These are phyloP conservation scores for Hyphopichia pseudoburtonii DNA, from an alignment of 1,139 yeast genomes.

Conservation along the genomic window DNA sequence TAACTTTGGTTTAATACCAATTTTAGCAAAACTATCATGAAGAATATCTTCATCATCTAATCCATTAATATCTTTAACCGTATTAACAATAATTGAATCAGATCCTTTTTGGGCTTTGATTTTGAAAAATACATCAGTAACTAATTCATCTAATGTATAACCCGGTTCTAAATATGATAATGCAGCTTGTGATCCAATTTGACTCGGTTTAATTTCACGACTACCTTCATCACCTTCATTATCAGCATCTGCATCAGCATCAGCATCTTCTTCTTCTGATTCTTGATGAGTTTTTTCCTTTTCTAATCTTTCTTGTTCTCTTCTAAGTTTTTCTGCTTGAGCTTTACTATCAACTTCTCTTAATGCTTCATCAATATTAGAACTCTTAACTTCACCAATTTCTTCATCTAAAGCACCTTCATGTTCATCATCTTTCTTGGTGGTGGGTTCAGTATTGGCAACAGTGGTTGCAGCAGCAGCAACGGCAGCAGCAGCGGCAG, in stretches of 20 bases:
- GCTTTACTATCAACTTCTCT: constrained; percentile 5
- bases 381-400: constrained; percentile 36
- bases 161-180: constrained; percentile 10
- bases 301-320: constrained; percentile 8
- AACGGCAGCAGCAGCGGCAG: neutral
- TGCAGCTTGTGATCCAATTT: constrained; percentile 3
- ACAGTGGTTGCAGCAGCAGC: neutral
- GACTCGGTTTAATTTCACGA: neutral
- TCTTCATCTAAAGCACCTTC: constrained; percentile 38
- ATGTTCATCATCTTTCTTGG: neutral
- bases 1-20: constrained; percentile 26
- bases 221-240: constrained; percentile 8
- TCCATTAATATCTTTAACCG: neutral
- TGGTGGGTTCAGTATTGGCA: constrained; percentile 1
- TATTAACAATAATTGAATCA: neutral
- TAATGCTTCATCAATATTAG: constrained; percentile 34
- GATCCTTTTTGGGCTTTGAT: neutral
- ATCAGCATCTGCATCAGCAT: constrained; percentile 8
- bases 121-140: constrained; percentile 13
- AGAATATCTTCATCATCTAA: constrained; percentile 4
- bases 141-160: constrained; percentile 11
- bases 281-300: constrained; percentile 4
- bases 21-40: constrained; percentile 12
- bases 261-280: constrained; percentile 7
- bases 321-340: constrained; percentile 7